These are phyloP conservation scores for Myriosclerotinia duriaeana DNA, from an alignment of 2,329 filamentous ascomycete genomes.

Conservation along the genomic window DNA sequence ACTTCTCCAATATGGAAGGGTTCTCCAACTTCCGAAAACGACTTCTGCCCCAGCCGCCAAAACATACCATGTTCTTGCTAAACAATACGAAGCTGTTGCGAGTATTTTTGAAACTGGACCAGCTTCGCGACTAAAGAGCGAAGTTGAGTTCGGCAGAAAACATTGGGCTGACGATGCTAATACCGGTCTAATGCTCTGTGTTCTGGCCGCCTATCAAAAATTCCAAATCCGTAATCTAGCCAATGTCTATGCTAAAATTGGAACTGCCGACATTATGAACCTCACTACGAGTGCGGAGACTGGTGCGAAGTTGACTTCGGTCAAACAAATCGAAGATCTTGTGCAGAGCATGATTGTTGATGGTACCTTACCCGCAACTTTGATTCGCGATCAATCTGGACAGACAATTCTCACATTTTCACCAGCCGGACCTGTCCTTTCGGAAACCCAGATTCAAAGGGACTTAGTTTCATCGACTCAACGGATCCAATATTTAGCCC, in stretches of 20 bases:
- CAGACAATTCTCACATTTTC: conserved; percentile 54
- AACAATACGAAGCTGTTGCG: conserved; percentile 70
- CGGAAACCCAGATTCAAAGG: conserved; percentile 53
- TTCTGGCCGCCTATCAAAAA: conserved; percentile 68
- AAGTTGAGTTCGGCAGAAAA: conserved; percentile 58
- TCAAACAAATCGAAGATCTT: conserved; percentile 49
- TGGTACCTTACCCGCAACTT: conserved; percentile 52
- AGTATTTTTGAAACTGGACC: conserved; percentile 63
- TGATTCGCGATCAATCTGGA: conserved; percentile 44
- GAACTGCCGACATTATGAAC: conserved; percentile 53
- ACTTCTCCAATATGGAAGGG: conserved; percentile 67
- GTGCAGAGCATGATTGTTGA: conserved; percentile 56
- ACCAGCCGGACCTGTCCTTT: conserved; percentile 45
- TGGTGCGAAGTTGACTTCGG: conserved; percentile 45
- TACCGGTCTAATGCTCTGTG: conserved; percentile 65
- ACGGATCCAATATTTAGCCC: conserved; percentile 48
- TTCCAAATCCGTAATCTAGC: conserved; percentile 74
- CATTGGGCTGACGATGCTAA: conserved; percentile 75
- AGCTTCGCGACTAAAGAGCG: conserved; percentile 59
- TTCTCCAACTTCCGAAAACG: conserved; percentile 54
- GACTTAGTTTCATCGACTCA: conserved; percentile 47
- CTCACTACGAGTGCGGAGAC: conserved; percentile 57
- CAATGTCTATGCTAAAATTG: conserved; percentile 64
- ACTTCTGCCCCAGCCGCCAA: conserved; percentile 55
- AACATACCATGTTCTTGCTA: conserved; percentile 57